Evolutionary conservation across 352 stramenopile genomes (phyloP).

Genomic region (Globisporangium cystogenes): DNA sequence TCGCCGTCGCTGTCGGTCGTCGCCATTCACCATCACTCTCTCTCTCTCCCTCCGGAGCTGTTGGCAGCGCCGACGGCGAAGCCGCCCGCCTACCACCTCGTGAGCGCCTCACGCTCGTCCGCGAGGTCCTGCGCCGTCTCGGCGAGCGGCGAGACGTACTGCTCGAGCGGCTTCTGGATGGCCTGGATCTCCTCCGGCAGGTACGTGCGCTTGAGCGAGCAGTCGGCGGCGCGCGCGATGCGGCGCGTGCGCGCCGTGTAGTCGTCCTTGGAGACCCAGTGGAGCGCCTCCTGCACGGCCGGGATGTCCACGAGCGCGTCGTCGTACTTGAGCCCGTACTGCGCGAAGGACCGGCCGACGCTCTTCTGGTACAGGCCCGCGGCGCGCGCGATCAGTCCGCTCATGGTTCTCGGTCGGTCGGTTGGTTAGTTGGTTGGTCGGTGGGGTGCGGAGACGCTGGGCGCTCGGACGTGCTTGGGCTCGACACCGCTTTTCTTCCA

Average conservation of each 20-base stretch:
- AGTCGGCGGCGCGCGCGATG: slow-evolving; percentile 77
- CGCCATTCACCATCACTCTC: no score
- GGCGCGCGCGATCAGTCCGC: slow-evolving; percentile 52
- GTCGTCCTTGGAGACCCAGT: slow-evolving; percentile 76
- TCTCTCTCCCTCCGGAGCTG: no score
- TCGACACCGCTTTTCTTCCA: slow-evolving; percentile 12
- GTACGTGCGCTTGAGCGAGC: slow-evolving; percentile 81
- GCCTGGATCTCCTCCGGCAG: slow-evolving; percentile 83
- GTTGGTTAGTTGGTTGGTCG: no score
- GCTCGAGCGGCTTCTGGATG: slow-evolving; percentile 78
- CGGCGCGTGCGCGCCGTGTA: slow-evolving; percentile 74
- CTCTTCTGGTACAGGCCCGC: slow-evolving; percentile 81
- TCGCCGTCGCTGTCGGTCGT: no score
- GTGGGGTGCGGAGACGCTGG: no score
- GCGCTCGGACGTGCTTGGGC: no score
- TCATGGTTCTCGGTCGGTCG: slow-evolving; percentile 21
- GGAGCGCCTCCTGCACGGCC: slow-evolving; percentile 71
- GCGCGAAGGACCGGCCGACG: slow-evolving; percentile 65
- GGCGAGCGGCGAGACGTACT: slow-evolving; percentile 63
- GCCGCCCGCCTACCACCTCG: slow-evolving; percentile 78
- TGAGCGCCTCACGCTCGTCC: slow-evolving; percentile 72
- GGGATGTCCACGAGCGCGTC: slow-evolving; percentile 79
- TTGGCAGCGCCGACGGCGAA: no score
- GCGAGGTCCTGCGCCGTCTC: slow-evolving; percentile 49
- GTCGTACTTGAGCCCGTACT: slow-evolving; percentile 88